A percentile compares a stretch with the other conserved stretches of the same genome.
Evolutionary conservation across 2,329 filamentous ascomycete species (phyloP).

Genomic region (Aschersonia sp.): DNA sequence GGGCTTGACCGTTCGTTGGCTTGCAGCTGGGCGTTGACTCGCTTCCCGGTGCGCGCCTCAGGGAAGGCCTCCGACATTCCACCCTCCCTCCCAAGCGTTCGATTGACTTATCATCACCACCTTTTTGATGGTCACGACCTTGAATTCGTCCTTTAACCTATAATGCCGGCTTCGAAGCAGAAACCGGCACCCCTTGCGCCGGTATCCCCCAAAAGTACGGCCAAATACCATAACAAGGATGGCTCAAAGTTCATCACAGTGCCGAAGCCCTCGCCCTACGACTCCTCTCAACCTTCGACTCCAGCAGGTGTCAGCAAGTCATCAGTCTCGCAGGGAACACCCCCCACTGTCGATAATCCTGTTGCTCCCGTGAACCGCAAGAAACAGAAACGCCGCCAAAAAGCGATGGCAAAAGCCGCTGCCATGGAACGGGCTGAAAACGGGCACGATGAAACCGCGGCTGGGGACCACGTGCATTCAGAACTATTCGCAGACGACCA

Average conservation of each 20-base stretch:
- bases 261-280: constrained; percentile 38
- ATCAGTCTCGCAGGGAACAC: constrained; percentile 14
- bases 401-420: constrained; percentile 59
- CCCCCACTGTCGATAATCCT: constrained; percentile 13
- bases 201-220: constrained; percentile 36
- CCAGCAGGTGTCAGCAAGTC: constrained; percentile 27
- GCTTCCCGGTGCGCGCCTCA: background rate
- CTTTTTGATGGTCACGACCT: background rate
- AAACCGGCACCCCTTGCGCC: constrained; percentile 33
- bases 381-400: constrained; percentile 86
- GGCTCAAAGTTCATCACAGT: constrained; percentile 56
- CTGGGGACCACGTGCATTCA: constrained; percentile 9
- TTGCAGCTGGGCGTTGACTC: background rate
- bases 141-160: constrained; percentile 6
- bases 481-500: constrained; percentile 22
- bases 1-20: background rate
- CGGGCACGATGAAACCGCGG: constrained; percentile 23
- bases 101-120: too few relatives aligned
- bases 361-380: constrained; percentile 63
- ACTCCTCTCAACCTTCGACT: constrained; percentile 37
- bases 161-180: constrained; percentile 38
- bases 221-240: constrained; percentile 54
- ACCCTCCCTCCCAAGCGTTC: too few relatives aligned
- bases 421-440: constrained; percentile 28
- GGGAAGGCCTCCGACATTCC: background rate